Evolutionary conservation across 345 rosid genomes (phyloP), one percentile per base, ranked within the genome.

Genomic region (Camelina hispida): DNA sequence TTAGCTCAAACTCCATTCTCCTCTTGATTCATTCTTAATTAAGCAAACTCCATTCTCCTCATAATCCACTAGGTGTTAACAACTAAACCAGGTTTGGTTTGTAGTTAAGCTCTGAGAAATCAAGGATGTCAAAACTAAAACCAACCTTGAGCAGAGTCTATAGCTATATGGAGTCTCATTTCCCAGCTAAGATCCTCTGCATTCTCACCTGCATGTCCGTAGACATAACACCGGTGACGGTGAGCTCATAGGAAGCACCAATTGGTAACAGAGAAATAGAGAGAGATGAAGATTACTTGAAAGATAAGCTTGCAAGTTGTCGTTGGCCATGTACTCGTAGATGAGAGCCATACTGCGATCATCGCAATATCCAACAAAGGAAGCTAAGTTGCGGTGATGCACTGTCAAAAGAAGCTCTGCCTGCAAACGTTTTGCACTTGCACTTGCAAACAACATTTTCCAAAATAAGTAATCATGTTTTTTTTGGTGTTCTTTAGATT

Each of bases 61-160:
- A 20, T 20, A 20, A 20, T 20, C 22, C 22, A 20, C 22, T 20
- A 20, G 1, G 22, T 20, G 22, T 20, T 20, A 20, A 20, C 22
- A 20, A 20, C 22, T 20, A 20, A 20, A 20, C 22, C 9, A 54
- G 48, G 7, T 66, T 12, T 40, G 18, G 8, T 20, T 11, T 20
- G 22, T 20, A 20, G 22, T 20, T 20, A 20, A 20, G 22, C 22
- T 20, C 22, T 20, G 22, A 20, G 22, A 51, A 13, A 22, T 12
- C 62, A 6, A 14, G 30, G 13, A 15, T 42, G 35, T 42, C 1
- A n/a, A 40, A 61, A 57, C 42, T 2, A 13, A 13, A 43, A 56
- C 73, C 14, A 51, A 87, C 91, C 91, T 78, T 85, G 86, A 43
- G 89, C 89, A 9, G 87, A 75, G 17, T 85, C 86, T 11, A 74